Base-by-base conservation (phyloP, 2,329 filamentous ascomycete genomes). In the Exophiala dermatitidis region DNA sequence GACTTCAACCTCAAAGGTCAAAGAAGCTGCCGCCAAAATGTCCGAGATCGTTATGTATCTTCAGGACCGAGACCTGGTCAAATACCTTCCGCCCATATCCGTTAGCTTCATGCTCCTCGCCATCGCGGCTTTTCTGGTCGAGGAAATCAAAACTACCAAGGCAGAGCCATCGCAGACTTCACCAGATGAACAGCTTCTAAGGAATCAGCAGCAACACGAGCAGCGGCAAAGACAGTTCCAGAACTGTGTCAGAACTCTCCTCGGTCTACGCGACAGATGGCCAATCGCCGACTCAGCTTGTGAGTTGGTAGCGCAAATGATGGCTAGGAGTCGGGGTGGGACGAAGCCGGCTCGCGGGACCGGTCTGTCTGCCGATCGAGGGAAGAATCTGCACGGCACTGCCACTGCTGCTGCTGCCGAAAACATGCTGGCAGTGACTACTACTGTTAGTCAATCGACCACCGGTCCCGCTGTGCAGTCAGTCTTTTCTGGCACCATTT, bases 281-380 rank as follows among this genome's bases (percentile, higher is more conserved):
- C 57, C 57, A 8, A 59, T 59, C 38, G 57, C 57, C 26, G 57
- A 59, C 29, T 56, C 57, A 6, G 57, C 57, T 2, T 59, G 48
- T 32, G 54, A 54, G 31, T 34, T 59, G 47, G 50, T 59, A 29
- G 57, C 54, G 33, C 57, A 57, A 34, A 59, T 59, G 57, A 59
- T 59, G 32, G 50, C 51, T 29, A 59, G 54, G 32, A 46, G 48
- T 45, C 54, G 54, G 41, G 52, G 51, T 26, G 57, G 52, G 9
- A 40, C 48, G 8, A 40, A 46, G 3, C 46, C 52, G 29, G 53
- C 53, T n/a, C 45, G 49, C 4, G 57, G 48, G 29, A 44, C n/a
- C 12, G 32, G 34, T 5, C 6, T 4, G 26, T 28, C 38, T 9
- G 12, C 12, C 12, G 12, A 41, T 28, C n/a, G 6, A 41, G 5